Base-by-base conservation (phyloP, 75 land plant genomes). In the Adiantum capillusveneris region DNA sequence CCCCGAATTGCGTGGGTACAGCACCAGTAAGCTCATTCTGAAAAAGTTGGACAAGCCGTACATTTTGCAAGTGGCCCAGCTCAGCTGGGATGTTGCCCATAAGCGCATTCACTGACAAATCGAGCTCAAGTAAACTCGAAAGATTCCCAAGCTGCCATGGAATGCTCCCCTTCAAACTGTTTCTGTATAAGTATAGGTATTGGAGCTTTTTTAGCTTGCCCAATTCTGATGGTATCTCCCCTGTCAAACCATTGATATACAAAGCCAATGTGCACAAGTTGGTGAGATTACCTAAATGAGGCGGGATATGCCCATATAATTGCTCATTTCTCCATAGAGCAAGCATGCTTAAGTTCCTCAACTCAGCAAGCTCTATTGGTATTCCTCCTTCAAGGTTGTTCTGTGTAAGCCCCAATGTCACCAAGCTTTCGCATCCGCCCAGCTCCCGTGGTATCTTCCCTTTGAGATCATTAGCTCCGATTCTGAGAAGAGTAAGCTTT, bases 241-340 rank as follows among this genome's bases (percentile, higher is more conserved):
- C 75, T 0, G 24, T 26, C 56, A 73, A 56, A 3, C 39, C 45
- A 59, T 82, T 88, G 16, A 60, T 36, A 53, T 84, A 87, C 65
- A 91, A 58, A 11, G 91, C 97, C 61, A 91, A 60, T 16, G 68
- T 60, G 29, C 48, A 22, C 21, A 91, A 77, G n/a, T 62, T 69
- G 55, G 58, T 65, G 61, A 83, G 82, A 50, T 80, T 79, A 2
- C 79, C 86, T 30, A 91, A 64, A 63, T 79, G 81, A 44, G 72
- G 66, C 0, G 97, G 94, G 39, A 91, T 74, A 26, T 13, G 31
- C 11, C 97, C 97, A 0, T 76, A 72, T 11, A 91, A 36, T 1
- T 51, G 25, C 2, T 1, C 31, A 58, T 88, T 91, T 12, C 61
- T 62, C 81, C 72, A 75, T 44, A 91, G 56, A 29, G 78, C 54